A percentile compares a stretch with the other conserved stretches of the same genome.
These are phyloP conservation scores for Leishmania major DNA, from an alignment of 208 protist species.

Conservation along the genomic window DNA sequence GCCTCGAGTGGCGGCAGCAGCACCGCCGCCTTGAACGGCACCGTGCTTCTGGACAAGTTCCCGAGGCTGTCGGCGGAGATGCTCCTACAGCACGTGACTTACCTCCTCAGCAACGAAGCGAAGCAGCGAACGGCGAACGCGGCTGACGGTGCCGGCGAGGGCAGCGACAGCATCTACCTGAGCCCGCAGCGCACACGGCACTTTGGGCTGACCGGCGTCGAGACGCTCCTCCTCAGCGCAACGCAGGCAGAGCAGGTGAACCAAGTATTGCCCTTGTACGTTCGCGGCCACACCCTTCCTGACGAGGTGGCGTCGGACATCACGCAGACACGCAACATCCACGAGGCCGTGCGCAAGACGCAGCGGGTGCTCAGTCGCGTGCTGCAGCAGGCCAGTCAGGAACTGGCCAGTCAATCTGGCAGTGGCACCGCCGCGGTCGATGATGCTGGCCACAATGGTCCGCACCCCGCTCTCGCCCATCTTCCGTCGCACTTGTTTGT, in stretches of 20 bases:
- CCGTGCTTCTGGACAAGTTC: conserved; percentile 50
- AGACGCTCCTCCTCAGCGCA: conserved; percentile 57
- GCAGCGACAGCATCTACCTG: conserved; percentile 7
- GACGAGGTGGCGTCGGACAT: conserved; percentile 47
- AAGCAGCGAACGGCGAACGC: not conserved
- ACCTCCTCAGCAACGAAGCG: conserved; percentile 3
- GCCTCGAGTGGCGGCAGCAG: not conserved
- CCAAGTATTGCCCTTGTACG: conserved; percentile 65
- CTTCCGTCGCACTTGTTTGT: conserved; percentile 69
- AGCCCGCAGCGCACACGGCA: conserved; percentile 30
- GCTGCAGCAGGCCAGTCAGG: conserved; percentile 14
- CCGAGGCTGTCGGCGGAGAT: conserved; percentile 47
- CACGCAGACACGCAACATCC: conserved; percentile 53
- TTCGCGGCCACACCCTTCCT: conserved; percentile 53
- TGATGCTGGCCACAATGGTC: not conserved
- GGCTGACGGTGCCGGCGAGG: not conserved
- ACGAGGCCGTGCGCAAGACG: conserved; percentile 61
- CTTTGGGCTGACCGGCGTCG: conserved; percentile 61
- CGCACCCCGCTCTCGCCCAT: conserved; percentile 55
- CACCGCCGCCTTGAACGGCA: conserved; percentile 1
- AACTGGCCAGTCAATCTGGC: not conserved
- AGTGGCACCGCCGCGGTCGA: not conserved
- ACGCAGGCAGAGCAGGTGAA: conserved; percentile 59
- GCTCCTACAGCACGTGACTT: conserved; percentile 55
- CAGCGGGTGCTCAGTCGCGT: conserved; percentile 12